Conservation (phyloP, 2,329 filamentous ascomycete genomes). For the Chrysoporthe deuterocubensis region DNA sequence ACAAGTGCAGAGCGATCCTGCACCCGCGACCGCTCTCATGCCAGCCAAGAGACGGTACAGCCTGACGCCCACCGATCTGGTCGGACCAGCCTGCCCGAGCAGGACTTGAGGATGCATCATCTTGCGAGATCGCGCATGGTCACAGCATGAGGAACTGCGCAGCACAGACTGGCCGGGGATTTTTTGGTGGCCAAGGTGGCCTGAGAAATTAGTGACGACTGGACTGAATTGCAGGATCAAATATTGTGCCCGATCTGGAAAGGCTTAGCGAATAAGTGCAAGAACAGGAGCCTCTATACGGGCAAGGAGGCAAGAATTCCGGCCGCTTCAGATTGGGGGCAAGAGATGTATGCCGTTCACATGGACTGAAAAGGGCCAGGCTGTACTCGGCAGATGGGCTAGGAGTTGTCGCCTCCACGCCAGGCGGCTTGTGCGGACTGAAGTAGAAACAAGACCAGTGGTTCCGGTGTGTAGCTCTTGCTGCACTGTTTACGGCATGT, state of each 20-base stretch:
- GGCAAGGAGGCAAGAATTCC: constrained; percentile 2
- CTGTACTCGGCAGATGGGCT: constrained; percentile 16
- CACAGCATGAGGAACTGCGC: constrained; percentile 29
- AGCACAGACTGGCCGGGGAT: constrained; percentile 13
- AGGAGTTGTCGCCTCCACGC: constrained; percentile 5
- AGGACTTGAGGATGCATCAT: background rate
- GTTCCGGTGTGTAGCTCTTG: background rate
- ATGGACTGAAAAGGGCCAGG: constrained; percentile 12
- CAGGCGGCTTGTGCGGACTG: background rate
- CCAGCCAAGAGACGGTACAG: background rate
- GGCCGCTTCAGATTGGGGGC: constrained; percentile 3
- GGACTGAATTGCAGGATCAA: constrained; percentile 30
- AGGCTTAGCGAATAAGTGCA: constrained; percentile 40
- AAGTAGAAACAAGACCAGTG: background rate
- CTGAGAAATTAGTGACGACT: constrained; percentile 30
- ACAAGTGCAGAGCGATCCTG: too few species aligned
- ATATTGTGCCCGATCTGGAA: constrained; percentile 36
- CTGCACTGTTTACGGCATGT: background rate
- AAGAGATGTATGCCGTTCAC: background rate
- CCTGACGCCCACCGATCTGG: background rate
- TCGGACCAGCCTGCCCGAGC: background rate
- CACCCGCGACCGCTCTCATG: too few species aligned
- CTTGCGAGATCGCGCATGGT: constrained; percentile 18
- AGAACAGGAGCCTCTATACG: constrained; percentile 31
- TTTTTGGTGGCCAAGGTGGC: constrained; percentile 27